Conservation (phyloP, 306 rosid species). For the Fragaria iinumae region DNA sequence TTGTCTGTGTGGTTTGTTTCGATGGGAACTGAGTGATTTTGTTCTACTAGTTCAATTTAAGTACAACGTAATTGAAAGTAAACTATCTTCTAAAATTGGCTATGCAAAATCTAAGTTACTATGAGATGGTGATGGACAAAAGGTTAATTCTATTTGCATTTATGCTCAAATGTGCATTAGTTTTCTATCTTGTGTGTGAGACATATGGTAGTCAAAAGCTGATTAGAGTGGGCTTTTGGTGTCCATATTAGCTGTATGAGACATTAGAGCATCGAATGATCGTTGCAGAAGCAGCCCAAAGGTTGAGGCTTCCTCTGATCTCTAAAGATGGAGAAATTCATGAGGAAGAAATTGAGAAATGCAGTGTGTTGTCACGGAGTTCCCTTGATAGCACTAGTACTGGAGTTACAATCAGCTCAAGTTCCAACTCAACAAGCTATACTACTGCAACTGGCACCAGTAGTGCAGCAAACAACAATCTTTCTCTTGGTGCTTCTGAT, state of each 20-base stretch:
- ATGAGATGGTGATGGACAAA: neutral
- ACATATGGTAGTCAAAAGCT: neutral
- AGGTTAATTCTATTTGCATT: neutral
- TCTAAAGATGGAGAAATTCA: constrained; percentile 94
- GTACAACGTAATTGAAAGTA: neutral
- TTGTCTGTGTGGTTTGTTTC: neutral
- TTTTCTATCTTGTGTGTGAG: neutral
- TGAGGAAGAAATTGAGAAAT: constrained; percentile 83
- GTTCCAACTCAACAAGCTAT: constrained; percentile 60
- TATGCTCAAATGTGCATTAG: neutral
- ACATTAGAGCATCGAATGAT: constrained; percentile 88
- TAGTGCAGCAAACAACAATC: constrained; percentile 39
- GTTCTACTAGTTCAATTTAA: neutral
- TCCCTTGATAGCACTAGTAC: constrained; percentile 74
- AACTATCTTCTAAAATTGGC: neutral
- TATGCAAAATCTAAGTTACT: too few relatives aligned
- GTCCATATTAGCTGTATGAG: constrained; percentile 63
- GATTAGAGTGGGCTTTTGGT: neutral
- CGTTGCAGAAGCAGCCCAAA: constrained; percentile 93
- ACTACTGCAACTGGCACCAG: constrained; percentile 54
- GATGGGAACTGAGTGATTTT: neutral
- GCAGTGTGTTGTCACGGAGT: constrained; percentile 67
- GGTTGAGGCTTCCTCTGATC: constrained; percentile 88
- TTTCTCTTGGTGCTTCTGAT: constrained; percentile 47
- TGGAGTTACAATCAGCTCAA: constrained; percentile 53